A percentile compares a stretch with the other conserved stretches of the same genome.
Evolutionary conservation across 1,284 basidiomycete species (phyloP).

Genomic region (Melampsora larici-populina): DNA sequence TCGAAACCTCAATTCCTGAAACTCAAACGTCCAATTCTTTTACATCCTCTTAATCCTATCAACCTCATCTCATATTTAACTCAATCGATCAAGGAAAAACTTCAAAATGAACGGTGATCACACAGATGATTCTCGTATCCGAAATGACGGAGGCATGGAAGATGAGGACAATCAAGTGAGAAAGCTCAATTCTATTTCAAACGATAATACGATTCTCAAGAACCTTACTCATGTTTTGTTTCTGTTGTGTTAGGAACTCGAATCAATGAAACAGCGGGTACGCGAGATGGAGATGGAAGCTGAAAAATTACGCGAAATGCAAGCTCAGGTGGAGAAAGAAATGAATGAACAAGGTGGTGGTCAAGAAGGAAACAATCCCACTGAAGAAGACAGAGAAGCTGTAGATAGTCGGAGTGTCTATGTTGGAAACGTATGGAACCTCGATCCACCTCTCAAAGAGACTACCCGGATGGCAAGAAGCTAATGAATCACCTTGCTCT

Average conservation of each 20-base stretch:
- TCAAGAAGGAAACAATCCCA: slow-evolving; percentile 52
- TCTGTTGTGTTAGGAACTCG: slow-evolving; percentile 55
- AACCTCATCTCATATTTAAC: no score
- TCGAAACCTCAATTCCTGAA: no score
- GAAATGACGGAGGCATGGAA: slow-evolving; percentile 23
- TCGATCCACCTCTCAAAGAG: neutral
- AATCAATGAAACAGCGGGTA: slow-evolving; percentile 81
- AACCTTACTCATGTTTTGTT: neutral
- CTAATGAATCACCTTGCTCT: neutral
- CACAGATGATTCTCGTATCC: slow-evolving; percentile 23
- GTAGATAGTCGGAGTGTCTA: slow-evolving; percentile 88
- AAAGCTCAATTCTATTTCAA: neutral
- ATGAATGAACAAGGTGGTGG: slow-evolving; percentile 54
- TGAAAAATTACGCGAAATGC: slow-evolving; percentile 83
- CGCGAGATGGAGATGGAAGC: slow-evolving; percentile 77
- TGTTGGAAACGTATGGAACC: slow-evolving; percentile 84
- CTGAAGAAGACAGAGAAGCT: slow-evolving; percentile 60
- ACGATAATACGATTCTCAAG: neutral
- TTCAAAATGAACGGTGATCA: neutral
- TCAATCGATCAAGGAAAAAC: no score
- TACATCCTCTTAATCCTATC: no score
- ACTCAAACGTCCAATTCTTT: no score
- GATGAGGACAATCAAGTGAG: slow-evolving; percentile 39
- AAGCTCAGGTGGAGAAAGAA: slow-evolving; percentile 72
- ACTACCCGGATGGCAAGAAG: neutral